Evolutionary conservation across 768 basidiomycete species (phyloP).

Genomic region (Naganishia onofrii): DNA sequence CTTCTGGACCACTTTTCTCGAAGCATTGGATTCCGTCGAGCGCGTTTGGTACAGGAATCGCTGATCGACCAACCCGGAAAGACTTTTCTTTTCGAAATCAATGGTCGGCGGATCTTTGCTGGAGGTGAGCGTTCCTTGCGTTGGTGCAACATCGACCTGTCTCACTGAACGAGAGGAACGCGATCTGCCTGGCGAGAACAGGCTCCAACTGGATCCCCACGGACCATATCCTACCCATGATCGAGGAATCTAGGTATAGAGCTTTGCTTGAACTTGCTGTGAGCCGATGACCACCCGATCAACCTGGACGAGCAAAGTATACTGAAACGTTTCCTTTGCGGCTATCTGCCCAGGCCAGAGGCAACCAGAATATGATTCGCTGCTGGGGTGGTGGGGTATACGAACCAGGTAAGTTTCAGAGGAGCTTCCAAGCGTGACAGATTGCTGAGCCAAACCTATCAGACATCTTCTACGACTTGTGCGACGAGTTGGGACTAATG

Average conservation of each 20-base stretch:
- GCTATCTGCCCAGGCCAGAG: constrained; percentile 54
- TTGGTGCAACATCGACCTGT: not conserved
- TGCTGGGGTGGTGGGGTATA: constrained; percentile 96
- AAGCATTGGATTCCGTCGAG: constrained; percentile 73
- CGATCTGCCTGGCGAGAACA: not conserved
- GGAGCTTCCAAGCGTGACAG: not conserved
- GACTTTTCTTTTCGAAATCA: constrained; percentile 86
- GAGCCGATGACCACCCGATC: not conserved
- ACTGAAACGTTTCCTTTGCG: not conserved
- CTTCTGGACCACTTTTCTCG: not conserved
- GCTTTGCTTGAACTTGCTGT: constrained; percentile 79
- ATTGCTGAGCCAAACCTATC: not conserved
- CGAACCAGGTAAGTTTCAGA: constrained; percentile 36
- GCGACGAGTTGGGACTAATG: constrained; percentile 63
- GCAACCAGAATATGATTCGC: constrained; percentile 92
- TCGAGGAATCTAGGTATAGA: constrained; percentile 63
- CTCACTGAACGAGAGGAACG: not conserved
- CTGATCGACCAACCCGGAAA: constrained; percentile 72
- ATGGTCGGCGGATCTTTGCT: constrained; percentile 80
- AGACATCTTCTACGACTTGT: constrained; percentile 68
- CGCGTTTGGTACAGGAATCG: constrained; percentile 70
- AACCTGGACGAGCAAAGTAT: not conserved
- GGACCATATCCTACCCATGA: constrained; percentile 78
- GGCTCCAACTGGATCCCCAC: constrained; percentile 68
- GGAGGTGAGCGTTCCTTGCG: constrained; percentile 56